Evolutionary conservation across 2,329 filamentous ascomycete species (phyloP), one percentile per base, ranked within the genome.

Genomic region (Raffaelea albimanens): DNA sequence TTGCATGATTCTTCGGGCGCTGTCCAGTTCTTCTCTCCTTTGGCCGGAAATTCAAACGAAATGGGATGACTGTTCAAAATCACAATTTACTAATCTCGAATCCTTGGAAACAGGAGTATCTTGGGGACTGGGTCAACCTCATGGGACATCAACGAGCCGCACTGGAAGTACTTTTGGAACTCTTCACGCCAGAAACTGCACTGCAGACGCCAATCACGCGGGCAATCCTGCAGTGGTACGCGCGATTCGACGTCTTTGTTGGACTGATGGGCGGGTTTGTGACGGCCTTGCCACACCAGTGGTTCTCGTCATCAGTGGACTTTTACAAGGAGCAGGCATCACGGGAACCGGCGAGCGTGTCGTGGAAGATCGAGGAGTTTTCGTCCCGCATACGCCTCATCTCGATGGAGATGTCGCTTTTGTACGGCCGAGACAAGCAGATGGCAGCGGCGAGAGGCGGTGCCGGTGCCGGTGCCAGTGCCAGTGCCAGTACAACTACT

Each of bases 61-160:
- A n/a, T n/a, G n/a, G n/a, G n/a, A n/a, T n/a, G n/a, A n/a, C n/a
- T n/a, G n/a, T n/a, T n/a, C n/a, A n/a, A n/a, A n/a, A n/a, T n/a
- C n/a, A n/a, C n/a, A n/a, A n/a, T n/a, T n/a, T 13, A 29, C 25
- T 29, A 29, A 29, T 13, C 25, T n/a, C 16, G 2, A 8, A n/a
- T 39, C 34, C 3, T 53, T 59, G 38, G 53, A 40, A 18, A 47
- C 58, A 95, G 88, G 93, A 97, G 66, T 94, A 89, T 58, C 74
- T 97, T 41, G 93, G 93, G 13, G 93, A 98, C 61, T 97, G 89
- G 89, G 80, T 94, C 46, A 96, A 94, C 58, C 72, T 97, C 16
- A 83, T 93, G 65, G 87, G 89, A 20, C 93, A 97, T 61, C 90
- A 96, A 62, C 88, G 85, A 60, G 93, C 91, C 11, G 93, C 93